Base-by-base conservation (phyloP, 148 eudicot species). In the Silene latifolia region DNA sequence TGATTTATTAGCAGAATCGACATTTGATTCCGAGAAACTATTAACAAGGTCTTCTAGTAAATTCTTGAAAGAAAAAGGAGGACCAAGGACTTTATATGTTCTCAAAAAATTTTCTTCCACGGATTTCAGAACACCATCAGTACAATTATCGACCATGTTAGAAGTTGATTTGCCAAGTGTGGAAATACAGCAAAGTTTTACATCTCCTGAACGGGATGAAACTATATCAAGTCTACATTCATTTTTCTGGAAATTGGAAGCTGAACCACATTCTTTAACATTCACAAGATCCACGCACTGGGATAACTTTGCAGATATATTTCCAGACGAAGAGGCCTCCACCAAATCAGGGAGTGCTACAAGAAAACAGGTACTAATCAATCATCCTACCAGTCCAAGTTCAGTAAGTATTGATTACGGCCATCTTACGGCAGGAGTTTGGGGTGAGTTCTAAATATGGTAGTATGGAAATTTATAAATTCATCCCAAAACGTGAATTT, bases 41-140 rank as follows among this genome's bases (percentile, higher is more conserved):
- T 86, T 79, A 71, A 91, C 85, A 61, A 90, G 21, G 35, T 82
- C 89, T 51, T 83, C 82, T 76, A 90, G 76, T 75, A 88, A 44
- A 8, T 76, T 78, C 71, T 27, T 29, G 35, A 81, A 62, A 24
- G 87, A 86, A 61, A 85, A 86, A 25, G 70, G 79, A 58, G 86
- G 81, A 15, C 76, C 81, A 17, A 20, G 1, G 44, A 76, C 35
- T 53, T 76, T 80, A 65, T 78, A 77, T 42, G 83, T 78, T 78
- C 79, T 80, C 46, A 78, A 78, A 67, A 66, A 83, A 63, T 77
- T 86, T 18, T 74, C 85, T 81, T 87, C 93, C 69, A 85, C 80
- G 21, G 67, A 62, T 65, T 82, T 86, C 64, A 89, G 60, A 59
- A 89, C 77, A 25, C 81, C 81, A 63, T 85, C 87, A 56, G 81